A percentile compares a stretch with the other conserved stretches of the same genome.
These are phyloP conservation scores for Yamadazyma paraphyllophila DNA, from an alignment of 805 yeast genomes.

Conservation along the genomic window DNA sequence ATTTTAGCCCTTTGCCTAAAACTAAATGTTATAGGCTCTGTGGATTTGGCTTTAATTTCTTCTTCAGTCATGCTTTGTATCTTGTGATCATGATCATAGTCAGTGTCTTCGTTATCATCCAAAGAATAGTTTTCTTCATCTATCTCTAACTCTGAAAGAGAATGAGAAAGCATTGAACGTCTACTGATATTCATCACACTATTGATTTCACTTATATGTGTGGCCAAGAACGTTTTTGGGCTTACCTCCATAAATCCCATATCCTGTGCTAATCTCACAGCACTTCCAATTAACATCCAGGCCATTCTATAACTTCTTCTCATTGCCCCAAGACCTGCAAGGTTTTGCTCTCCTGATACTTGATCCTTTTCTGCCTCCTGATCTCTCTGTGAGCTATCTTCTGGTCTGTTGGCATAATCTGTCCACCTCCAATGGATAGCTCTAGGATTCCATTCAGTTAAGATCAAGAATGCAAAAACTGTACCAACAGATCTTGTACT, in stretches of 20 bases:
- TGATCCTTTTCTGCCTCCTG: neutral
- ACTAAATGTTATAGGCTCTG: slow-evolving; percentile 51
- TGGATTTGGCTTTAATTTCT: slow-evolving; percentile 23
- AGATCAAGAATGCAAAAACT: slow-evolving; percentile 74
- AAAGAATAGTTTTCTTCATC: slow-evolving; percentile 43
- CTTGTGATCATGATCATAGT: slow-evolving; percentile 18
- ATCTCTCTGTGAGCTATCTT: slow-evolving; percentile 24
- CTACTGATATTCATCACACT: slow-evolving; percentile 80
- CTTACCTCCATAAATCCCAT: slow-evolving; percentile 76
- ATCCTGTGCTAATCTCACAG: slow-evolving; percentile 82
- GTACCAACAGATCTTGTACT: slow-evolving; percentile 86
- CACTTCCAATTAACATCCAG: slow-evolving; percentile 90
- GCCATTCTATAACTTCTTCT: slow-evolving; percentile 86
- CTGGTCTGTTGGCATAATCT: slow-evolving; percentile 72
- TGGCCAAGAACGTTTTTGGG: slow-evolving; percentile 72
- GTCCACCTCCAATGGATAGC: slow-evolving; percentile 88
- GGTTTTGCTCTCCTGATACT: slow-evolving; percentile 32
- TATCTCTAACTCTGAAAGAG: slow-evolving; percentile 64
- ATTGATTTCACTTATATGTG: slow-evolving; percentile 80
- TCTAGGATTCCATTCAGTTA: slow-evolving; percentile 95
- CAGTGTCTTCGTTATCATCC: slow-evolving; percentile 23
- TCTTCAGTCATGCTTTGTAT: slow-evolving; percentile 34
- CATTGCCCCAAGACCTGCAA: slow-evolving; percentile 81
- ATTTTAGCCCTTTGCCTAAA: slow-evolving; percentile 70
- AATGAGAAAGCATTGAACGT: slow-evolving; percentile 71